Evolutionary conservation across 1,139 yeast genomes (phyloP), one percentile per base, ranked within the genome.

Genomic region (Candida labiduridarum): DNA sequence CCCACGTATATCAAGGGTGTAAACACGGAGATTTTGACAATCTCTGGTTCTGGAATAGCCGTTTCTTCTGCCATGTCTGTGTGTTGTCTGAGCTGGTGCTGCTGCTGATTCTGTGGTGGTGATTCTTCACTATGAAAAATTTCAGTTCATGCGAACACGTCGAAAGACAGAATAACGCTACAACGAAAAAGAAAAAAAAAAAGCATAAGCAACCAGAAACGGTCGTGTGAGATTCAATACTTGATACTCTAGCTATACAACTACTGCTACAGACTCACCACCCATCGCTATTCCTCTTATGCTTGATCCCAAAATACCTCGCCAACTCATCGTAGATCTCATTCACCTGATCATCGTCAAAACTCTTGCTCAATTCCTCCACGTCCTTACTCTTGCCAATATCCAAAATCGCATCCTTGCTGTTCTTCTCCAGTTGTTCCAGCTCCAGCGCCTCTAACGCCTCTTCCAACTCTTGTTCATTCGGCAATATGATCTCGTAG

Each of bases 1-100:
- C 80, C 85, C 52, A 90, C 85, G 65, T 94, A 94, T 44, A 89
- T 72, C 52, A 94, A 67, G 29, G 99, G 98, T 14, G 96, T 89
- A 65, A 81, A 83, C 38, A 92, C 82, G n/a, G 97, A 89, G 56
- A 91, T 82, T 57, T 76, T 74, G 52, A 65, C 60, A 36, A 51
- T 48, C 22, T 55, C 56, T 12, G 56, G 53, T 44, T 48, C 50
- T 14, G 56, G 57, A 11, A 40, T 38, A 16, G 46, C 39, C 11
- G 57, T 52, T 38, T 54, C 57, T 47, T 54, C 57, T 5, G 57
- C 54, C 57, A 54, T 54, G 33, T 12, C 46, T 36, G 34, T 16
- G 29, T 38, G 30, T 2, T 19, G 4, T 4, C 4, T 16, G 29
- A 19, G 16, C 11, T 19, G 22, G 22, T 34, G 4, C 2, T 14